These are phyloP conservation scores for Strigomonas culicis DNA, from an alignment of 208 protist genomes.

Conservation along the genomic window DNA sequence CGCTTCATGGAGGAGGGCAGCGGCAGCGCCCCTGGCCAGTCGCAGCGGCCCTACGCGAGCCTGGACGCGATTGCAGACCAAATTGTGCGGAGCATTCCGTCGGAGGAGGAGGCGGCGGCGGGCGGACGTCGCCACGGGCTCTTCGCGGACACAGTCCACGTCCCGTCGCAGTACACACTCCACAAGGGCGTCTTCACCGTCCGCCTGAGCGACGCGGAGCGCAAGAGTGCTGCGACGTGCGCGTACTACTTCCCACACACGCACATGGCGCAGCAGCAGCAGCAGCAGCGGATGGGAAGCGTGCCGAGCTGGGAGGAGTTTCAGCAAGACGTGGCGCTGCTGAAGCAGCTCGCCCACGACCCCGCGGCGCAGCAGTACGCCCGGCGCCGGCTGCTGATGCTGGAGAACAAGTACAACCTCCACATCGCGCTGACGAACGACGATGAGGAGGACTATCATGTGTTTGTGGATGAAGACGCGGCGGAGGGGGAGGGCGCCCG, in stretches of 20 bases:
- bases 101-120: not conserved
- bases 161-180: constrained; percentile 12
- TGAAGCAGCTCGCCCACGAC: constrained; percentile 44
- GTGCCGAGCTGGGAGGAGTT: not conserved
- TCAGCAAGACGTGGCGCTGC: not conserved
- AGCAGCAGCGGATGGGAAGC: not conserved
- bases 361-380: constrained; percentile 61
- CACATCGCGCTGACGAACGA: constrained; percentile 76
- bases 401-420: constrained; percentile 83
- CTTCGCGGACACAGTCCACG: not conserved
- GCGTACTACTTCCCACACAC: constrained; percentile 1
- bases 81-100: not conserved
- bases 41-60: too few species aligned
- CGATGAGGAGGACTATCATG: constrained; percentile 41
- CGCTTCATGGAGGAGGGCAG: not conserved
- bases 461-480: constrained; percentile 4
- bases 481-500: not conserved
- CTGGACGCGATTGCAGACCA: not conserved
- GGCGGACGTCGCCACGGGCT: not conserved
- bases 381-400: constrained; percentile 64
- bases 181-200: constrained; percentile 31
- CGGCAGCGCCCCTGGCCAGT: too few species aligned
- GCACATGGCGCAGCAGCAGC: not conserved
- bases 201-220: constrained; percentile 11
- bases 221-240: not conserved